These are phyloP conservation scores for Paecilomyces dactylethromorphus DNA, from an alignment of 2,329 filamentous ascomycete genomes.

Conservation along the genomic window DNA sequence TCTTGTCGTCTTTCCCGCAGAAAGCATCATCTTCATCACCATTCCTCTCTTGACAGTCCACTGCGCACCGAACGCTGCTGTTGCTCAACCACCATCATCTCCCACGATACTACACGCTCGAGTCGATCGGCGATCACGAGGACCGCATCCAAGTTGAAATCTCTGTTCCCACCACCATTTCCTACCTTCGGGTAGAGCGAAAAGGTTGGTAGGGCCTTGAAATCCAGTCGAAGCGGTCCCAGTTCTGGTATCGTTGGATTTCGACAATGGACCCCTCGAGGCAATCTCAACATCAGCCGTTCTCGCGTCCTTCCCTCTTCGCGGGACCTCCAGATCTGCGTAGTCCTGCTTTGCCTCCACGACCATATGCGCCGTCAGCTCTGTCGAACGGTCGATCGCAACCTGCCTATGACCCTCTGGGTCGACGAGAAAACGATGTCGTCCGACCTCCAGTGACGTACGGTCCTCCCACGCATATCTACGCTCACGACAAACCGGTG, in stretches of 20 bases:
- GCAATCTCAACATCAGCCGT: slow-evolving; percentile 19
- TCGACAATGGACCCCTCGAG: slow-evolving; percentile 20
- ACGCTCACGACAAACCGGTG: slow-evolving; percentile 7
- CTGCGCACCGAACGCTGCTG: slow-evolving; percentile 13
- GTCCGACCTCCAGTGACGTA: slow-evolving; percentile 1
- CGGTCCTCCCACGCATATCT: slow-evolving; percentile 7
- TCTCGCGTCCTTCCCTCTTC: slow-evolving; percentile 25
- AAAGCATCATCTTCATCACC: background rate
- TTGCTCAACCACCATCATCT: slow-evolving; percentile 5
- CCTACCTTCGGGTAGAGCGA: background rate
- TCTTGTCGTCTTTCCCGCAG: slow-evolving; percentile 2
- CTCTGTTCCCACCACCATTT: background rate
- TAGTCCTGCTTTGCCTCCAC: slow-evolving; percentile 16
- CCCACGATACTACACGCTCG: background rate
- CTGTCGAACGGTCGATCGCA: slow-evolving; percentile 14
- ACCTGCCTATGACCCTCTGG: slow-evolving; percentile 13
- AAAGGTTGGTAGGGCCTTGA: background rate
- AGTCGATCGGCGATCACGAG: background rate
- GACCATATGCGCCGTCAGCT: slow-evolving; percentile 11
- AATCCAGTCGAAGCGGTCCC: background rate
- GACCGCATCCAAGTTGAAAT: background rate
- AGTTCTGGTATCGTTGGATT: background rate
- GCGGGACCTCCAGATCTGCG: slow-evolving; percentile 23
- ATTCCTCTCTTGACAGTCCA: slow-evolving; percentile 8
- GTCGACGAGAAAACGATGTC: slow-evolving; percentile 11